Percentiles rank a stretch among this genome's conserved stretches.
Conservation (phyloP, 1,139 yeast species). For the Candida sanyaensis region DNA sequence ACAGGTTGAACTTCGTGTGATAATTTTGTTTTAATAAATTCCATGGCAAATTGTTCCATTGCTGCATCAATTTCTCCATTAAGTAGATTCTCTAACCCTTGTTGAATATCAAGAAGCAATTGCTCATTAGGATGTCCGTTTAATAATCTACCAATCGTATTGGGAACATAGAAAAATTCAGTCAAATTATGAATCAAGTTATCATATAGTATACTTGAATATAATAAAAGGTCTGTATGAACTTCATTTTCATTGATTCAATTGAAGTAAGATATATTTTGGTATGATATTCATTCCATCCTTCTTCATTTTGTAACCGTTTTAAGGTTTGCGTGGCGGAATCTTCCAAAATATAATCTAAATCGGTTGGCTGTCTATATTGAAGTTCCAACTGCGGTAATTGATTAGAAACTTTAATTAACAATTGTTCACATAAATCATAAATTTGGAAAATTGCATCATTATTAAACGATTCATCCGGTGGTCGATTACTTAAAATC, state of each 20-base stretch:
- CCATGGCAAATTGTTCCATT: constrained; percentile 31
- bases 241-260: constrained; percentile 45
- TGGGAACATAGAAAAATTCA: constrained; percentile 21
- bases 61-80: constrained; percentile 42
- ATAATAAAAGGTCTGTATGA: constrained; percentile 55
- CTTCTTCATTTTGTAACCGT: constrained; percentile 51
- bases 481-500: constrained; percentile 14
- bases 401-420: constrained; percentile 36
- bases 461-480: constrained; percentile 1
- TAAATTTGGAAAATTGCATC: constrained; percentile 8
- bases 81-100: constrained; percentile 27
- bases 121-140: constrained; percentile 1
- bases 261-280: constrained; percentile 41
- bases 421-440: constrained; percentile 26
- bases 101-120: constrained; percentile 13
- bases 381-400: constrained; percentile 52
- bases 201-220: constrained; percentile 53
- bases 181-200: constrained; percentile 33
- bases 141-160: constrained; percentile 6
- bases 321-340: constrained; percentile 44
- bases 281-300: constrained; percentile 53
- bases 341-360: constrained; percentile 49
- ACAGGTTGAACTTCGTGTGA: neutral
- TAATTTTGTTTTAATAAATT: constrained; percentile 29
- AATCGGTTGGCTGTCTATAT: constrained; percentile 50